Evolutionary conservation across 2,329 filamentous ascomycete genomes (phyloP).

Genomic region (Sphaerulina musiva): DNA sequence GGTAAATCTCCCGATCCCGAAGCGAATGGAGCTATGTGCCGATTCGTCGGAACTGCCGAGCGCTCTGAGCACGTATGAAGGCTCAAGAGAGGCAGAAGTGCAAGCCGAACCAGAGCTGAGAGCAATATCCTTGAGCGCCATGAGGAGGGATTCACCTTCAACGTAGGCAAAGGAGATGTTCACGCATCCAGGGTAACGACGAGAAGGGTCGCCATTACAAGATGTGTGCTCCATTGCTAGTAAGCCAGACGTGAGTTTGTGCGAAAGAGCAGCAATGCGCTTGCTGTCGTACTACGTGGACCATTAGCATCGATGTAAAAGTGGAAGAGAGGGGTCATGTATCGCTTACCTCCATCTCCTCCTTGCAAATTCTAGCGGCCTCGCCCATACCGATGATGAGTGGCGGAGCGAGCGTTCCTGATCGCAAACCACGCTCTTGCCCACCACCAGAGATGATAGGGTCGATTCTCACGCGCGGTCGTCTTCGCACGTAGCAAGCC

Average conservation of each 20-base stretch:
- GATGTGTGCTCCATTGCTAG: constrained; percentile 84
- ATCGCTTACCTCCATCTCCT: constrained; percentile 76
- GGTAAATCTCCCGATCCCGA: constrained; percentile 95
- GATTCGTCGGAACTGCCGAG: constrained; percentile 95
- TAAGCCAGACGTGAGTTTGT: constrained; percentile 74
- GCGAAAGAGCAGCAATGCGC: constrained; percentile 74
- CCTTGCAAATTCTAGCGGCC: constrained; percentile 82
- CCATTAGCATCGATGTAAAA: constrained; percentile 6
- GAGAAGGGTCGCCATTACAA: constrained; percentile 75
- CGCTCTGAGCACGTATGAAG: constrained; percentile 89
- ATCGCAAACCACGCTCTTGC: constrained; percentile 89
- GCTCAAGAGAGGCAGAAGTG: constrained; percentile 92
- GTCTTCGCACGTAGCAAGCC: constrained; percentile 87
- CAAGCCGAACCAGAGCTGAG: constrained; percentile 94
- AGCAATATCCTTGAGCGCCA: constrained; percentile 97
- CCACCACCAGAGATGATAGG: constrained; percentile 95
- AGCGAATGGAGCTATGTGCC: constrained; percentile 94
- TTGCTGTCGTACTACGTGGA: constrained; percentile 74
- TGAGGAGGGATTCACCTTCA: constrained; percentile 93
- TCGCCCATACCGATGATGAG: constrained; percentile 90
- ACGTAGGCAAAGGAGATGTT: constrained; percentile 99
- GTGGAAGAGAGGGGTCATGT: constrained; percentile 12
- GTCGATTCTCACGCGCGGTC: constrained; percentile 87
- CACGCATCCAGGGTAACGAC: constrained; percentile 92
- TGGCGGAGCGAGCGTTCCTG: constrained; percentile 84